These are phyloP conservation scores for Fusarium falciforme DNA, from an alignment of 2,329 filamentous ascomycete genomes.

Conservation along the genomic window DNA sequence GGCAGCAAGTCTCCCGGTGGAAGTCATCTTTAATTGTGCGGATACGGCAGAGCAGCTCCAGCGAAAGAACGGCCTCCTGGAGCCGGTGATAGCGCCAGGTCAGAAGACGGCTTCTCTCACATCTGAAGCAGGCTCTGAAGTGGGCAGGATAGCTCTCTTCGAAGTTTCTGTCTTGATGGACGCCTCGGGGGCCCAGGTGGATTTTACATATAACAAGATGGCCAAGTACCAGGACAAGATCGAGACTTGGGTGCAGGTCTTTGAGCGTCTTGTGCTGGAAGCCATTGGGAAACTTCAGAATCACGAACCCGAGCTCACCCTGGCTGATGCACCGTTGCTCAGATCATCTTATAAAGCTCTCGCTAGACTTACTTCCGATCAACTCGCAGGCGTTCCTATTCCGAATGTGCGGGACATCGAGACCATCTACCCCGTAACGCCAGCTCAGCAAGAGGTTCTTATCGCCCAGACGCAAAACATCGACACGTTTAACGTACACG, in stretches of 20 bases:
- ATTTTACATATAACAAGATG: slow-evolving; percentile 57
- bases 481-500: slow-evolving; percentile 57
- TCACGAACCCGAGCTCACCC: slow-evolving; percentile 60
- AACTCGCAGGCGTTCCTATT: slow-evolving; percentile 55
- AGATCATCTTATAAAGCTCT: slow-evolving; percentile 61
- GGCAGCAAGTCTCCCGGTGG: slow-evolving; percentile 60
- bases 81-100: slow-evolving; percentile 57
- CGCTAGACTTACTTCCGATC: slow-evolving; percentile 55
- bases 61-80: slow-evolving; percentile 60
- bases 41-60: slow-evolving; percentile 63
- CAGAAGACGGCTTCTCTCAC: slow-evolving; percentile 51
- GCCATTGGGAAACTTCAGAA: slow-evolving; percentile 55
- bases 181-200: slow-evolving; percentile 55
- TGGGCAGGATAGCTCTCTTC: slow-evolving; percentile 63
- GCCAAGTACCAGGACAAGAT: slow-evolving; percentile 58
- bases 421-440: slow-evolving; percentile 60
- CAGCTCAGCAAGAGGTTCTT: slow-evolving; percentile 62
- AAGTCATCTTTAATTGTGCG: slow-evolving; percentile 69
- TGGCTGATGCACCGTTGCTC: slow-evolving; percentile 61
- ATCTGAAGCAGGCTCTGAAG: slow-evolving; percentile 57
- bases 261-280: slow-evolving; percentile 59
- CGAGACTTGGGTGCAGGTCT: slow-evolving; percentile 58
- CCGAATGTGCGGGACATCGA: slow-evolving; percentile 59
- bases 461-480: slow-evolving; percentile 56
- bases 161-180: slow-evolving; percentile 62